Base-by-base conservation (phyloP, 441 rosid genomes). In the Populus tomentosa region DNA sequence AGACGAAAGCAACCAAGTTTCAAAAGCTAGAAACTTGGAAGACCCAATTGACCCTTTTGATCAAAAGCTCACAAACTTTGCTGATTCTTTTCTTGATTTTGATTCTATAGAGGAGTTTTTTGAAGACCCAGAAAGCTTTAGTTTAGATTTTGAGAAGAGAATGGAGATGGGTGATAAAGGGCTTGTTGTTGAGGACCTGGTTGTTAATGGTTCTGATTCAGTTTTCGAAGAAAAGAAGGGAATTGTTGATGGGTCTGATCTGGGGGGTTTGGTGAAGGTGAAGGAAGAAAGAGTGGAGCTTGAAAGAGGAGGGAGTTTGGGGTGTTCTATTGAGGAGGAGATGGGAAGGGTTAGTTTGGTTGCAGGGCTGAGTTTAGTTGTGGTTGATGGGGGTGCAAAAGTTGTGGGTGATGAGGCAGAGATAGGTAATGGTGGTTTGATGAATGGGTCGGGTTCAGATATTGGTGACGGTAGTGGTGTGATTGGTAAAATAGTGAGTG, bases 1-100 rank as follows among this genome's bases (percentile, higher is more conserved):
- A 77, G 86, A 82, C 67, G 84, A 75, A n/a, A 80, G 74, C 76
- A 67, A 76, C 78, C 88, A 80, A 81, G 82, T 76, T 77, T 67
- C 88, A 16, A 81, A 87, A 79, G 77, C 79, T 56, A 82, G 73
- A 68, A 68, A 20, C 71, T 75, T 75, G 53, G 76, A 76, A 71
- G 83, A 84, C 63, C 68, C 83, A 46, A 61, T 84, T 76, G 82
- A 86, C 64, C 75, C 75, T 7, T 56, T 56, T 56, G 62, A 56
- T 20, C 62, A 18, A 56, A 56, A 56, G 62, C 62, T 56, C 62
- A 56, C 62, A 56, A 56, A 20, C 20, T 56, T 56, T 20, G 62
- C 62, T 7, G 62, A 56, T 56, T 56, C 21, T 56, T 56, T 56
- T 56, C 62, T 56, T 20, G 62, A 56, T 20, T 56, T 56, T 56